These are phyloP conservation scores for slime mould (Dictyostelium discoideum) DNA, from an alignment of 78 protist species.

Conservation along the genomic window dicty_2.7 NC_007088.5:6760501-6761000, in stretches of 20 bases:
- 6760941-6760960: not conserved
- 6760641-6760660: not conserved
- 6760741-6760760: not conserved
- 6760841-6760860: not conserved
- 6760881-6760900: not conserved
- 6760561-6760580: not conserved
- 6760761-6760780: not conserved
- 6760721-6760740: not conserved
- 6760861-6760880: not conserved
- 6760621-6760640: not conserved
- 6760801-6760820: not conserved
- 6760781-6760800: not conserved
- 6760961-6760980: not conserved
- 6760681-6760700: not conserved
- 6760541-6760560: not conserved
- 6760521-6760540: not conserved
- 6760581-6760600: not conserved
- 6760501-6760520: not conserved
- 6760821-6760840: not conserved
- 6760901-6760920: not conserved
- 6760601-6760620: not conserved
- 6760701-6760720: not conserved
- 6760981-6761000: not conserved
- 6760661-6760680: not conserved
- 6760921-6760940: not conserved